Evolutionary conservation across 179 eudicot genomes (phyloP), one percentile per base, ranked within the genome.

Genomic region (Pouteria campechiana): DNA sequence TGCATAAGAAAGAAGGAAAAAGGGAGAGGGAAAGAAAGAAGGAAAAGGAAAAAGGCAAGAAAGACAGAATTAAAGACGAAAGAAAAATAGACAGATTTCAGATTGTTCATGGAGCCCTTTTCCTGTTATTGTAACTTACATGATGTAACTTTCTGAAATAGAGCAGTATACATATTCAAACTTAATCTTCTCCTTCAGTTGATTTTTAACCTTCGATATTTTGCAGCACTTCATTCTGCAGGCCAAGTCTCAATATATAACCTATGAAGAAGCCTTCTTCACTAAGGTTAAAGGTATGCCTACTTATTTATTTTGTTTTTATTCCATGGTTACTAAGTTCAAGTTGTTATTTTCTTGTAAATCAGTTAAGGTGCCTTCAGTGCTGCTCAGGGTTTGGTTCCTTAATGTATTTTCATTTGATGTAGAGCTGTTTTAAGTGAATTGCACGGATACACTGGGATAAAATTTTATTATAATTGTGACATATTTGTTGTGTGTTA

Each of bases 211-310:
- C 33, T 42, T 25, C n/a, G n/a, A 17, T 22, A 5, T 25, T 37
- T 44, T 68, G 65, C 68, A 85, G 95, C 84, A 78, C 32, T 68
- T 65, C 13, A 35, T 75, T 58, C 79, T 76, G 20, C 52, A 70
- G 15, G 18, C 68, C 10, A 55, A 48, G 67, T 21, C 62, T 38
- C 64, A 46, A 15, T 75, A 52, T 54, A 50, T 34, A 44, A 31
- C 56, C 28, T 75, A 72, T 31, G 95, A 85, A 61, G 76, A 64
- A 48, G 81, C 66, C 36, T 66, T 73, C 45, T 57, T 84, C 55
- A 47, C 24, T 12, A 60, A 57, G 45, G 41, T 75, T 27, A 84
- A 81, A 81, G 86, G 95, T 84, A 32, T 24, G 27, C 31, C 35
- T 25, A 31, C 34, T 27, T 11, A 12, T 25, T 30, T 19, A 2